Base-by-base conservation (phyloP, 805 yeast species). In the Metschnikowia orientalis region DNA sequence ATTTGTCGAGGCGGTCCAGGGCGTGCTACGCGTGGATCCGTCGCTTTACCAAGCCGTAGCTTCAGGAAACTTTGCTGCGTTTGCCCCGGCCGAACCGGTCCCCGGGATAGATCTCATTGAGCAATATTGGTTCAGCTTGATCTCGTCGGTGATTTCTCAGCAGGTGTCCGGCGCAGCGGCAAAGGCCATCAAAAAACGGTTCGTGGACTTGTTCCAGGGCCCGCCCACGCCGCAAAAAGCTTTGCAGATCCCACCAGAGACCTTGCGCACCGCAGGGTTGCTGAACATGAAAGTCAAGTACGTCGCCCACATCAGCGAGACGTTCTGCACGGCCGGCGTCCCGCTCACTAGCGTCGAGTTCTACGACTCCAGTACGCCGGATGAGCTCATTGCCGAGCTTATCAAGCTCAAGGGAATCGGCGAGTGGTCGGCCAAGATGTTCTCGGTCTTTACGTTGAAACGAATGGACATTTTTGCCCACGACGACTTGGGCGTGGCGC, bases 371-470 rank as follows among this genome's bases (percentile, higher is more conserved):
- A 58, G 58, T 20, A 40, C 63, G 3, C 66, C 72, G 28, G 72
- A 71, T 2, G 75, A 62, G 14, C 57, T 81, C 10, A 50, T 70
- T 1, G 65, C 65, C 12, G 71, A 69, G 37, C 55, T 81, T 33
- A 69, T 72, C 0, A 53, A 53, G 16, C 61, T 82, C 41, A 81
- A 82, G 48, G 94, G 94, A 0, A 71, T 84, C 11, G 94, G 92
- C 0, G 69, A 70, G 2, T 89, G 97, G 97, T 76, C 88, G 4
- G 89, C 92, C 0, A 82, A 81, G 34, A 89, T 89, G 95, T 89
- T 87, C 56, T 57, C 84, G 11, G 50, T 81, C 14, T 86, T 86
- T 51, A 81, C 83, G 1, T 59, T 88, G 27, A 70, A 69, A 16
- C 69, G 84, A 36, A 51, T 74, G 51, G 79, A 89, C 53, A 75